Percentiles rank a stretch among this genome's conserved stretches.
phyloP scores from a whole-genome alignment of 139 green algal species.

The Micractinium conductrix region DNA sequence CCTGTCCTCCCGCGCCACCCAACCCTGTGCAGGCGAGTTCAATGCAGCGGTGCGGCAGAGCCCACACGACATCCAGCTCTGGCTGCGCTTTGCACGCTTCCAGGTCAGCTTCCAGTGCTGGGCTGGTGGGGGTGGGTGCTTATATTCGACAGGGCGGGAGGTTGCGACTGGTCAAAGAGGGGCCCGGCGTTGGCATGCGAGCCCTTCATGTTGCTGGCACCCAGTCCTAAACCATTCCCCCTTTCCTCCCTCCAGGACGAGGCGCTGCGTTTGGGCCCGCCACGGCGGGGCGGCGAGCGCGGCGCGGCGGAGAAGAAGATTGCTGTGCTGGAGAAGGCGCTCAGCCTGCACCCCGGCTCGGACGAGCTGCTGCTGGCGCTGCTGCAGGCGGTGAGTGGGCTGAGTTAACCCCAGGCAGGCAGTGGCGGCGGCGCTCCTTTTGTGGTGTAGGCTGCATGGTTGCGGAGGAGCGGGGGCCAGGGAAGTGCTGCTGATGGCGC shows the following conservation, averaged over 20 bases:
- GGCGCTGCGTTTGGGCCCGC: slow-evolving; percentile 30
- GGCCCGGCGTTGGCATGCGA: no score
- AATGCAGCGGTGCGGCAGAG: slow-evolving; percentile 74
- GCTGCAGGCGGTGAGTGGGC: slow-evolving; percentile 50
- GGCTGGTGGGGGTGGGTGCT: neutral
- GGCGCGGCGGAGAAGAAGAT: slow-evolving; percentile 80
- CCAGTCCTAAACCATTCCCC: no score
- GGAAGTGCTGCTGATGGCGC: no score
- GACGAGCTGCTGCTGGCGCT: slow-evolving; percentile 75
- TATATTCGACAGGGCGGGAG: neutral
- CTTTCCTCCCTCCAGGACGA: slow-evolving; percentile 29
- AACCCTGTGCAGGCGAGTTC: no score
- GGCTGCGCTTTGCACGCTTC: slow-evolving; percentile 87
- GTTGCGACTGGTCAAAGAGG: neutral
- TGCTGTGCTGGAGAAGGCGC: slow-evolving; percentile 69
- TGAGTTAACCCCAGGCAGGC: no score
- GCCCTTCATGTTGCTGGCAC: no score
- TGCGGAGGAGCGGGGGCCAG: no score
- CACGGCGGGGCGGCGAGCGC: slow-evolving; percentile 40
- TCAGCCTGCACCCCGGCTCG: slow-evolving; percentile 71
- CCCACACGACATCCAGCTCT: slow-evolving; percentile 71
- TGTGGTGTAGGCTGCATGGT: no score
- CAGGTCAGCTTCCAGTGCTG: slow-evolving; percentile 54
- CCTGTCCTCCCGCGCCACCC: no score
- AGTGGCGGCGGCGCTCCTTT: no score